Evolutionary conservation across 2,329 filamentous ascomycete species (phyloP), one percentile per base, ranked within the genome.

Genomic region (Graphilbum fragrans): DNA sequence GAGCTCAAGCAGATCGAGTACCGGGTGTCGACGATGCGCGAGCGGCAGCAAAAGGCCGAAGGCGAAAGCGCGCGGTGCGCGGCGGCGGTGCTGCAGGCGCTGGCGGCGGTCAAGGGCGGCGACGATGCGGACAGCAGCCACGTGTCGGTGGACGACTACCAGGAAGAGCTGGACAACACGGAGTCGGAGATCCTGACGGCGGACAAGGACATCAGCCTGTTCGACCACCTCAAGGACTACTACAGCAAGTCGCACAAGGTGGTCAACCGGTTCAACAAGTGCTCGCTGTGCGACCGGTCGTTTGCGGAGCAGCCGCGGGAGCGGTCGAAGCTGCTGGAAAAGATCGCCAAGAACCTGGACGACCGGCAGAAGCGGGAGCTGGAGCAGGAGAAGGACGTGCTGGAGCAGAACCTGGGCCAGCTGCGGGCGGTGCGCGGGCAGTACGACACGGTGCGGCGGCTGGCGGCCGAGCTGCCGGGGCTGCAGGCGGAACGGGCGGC

Each of bases 1-100:
- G 82, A 88, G 52, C 69, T 90, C 23, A 81, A 86, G 52, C 81
- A 88, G 49, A 63, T 86, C 11, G 82, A 87, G 46, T 86, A 77
- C 58, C 79, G 77, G 52, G 64, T 93, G 27, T 80, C 77, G 36
- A 79, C 69, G 37, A 63, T 71, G 20, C 77, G 75, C 35, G 75
- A 77, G n/a, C 74, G 74, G 12, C 65, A 81, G 21, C 75, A 72
- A 49, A 74, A 75, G 53, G 80, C 80, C 49, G 66, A 72, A 14
- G 63, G 70, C 23, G 82, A 87, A 44, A 65, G 76, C 34, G 64
- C 74, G 31, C 65, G 65, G 23, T 81, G 76, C 54, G 74, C 83
- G 45, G 63, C 71, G 31, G 69, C 62, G 12, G 73, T 80, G 0
- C 49, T 73, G 20, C 53, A 55, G 10, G 72, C 67, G 17, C 64